Percentiles rank a stretch among this genome's conserved stretches.
phyloP scores from a whole-genome alignment of 192 early-diverging fungal genomes.

The Entomortierella beljakovae region DNA sequence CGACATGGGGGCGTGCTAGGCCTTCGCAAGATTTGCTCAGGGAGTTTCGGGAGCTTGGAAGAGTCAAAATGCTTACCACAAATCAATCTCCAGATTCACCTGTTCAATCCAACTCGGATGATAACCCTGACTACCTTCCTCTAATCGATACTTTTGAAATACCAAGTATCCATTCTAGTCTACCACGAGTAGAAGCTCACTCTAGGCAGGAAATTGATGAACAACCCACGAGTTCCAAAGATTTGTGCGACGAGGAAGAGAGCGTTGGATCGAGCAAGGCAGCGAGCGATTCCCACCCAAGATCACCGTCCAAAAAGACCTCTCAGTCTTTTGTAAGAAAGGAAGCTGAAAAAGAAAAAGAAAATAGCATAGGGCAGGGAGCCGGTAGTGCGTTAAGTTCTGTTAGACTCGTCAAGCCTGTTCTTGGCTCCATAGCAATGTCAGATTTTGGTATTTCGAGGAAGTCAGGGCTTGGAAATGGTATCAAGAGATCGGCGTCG shows the following conservation, averaged over 20 bases:
- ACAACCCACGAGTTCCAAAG: neutral
- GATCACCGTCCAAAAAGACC: slow-evolving; percentile 11
- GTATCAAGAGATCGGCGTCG: slow-evolving; percentile 25
- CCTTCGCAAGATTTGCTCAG: slow-evolving; percentile 38
- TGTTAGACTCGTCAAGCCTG: slow-evolving; percentile 8
- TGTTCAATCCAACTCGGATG: slow-evolving; percentile 11
- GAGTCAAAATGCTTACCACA: slow-evolving; percentile 29
- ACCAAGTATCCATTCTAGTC: neutral
- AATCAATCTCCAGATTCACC: slow-evolving; percentile 2
- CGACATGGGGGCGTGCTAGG: slow-evolving; percentile 35
- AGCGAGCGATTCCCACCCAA: neutral
- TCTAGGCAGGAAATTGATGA: neutral
- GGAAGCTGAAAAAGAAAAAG: slow-evolving; percentile 21
- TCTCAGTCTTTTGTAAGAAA: slow-evolving; percentile 8
- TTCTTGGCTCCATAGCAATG: neutral
- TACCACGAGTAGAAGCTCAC: neutral
- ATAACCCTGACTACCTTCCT: neutral
- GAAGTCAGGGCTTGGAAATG: neutral
- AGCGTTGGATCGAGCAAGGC: neutral
- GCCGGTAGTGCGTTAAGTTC: neutral
- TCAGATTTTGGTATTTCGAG: slow-evolving; percentile 7
- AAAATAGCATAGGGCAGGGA: slow-evolving; percentile 7
- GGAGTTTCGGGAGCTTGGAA: slow-evolving; percentile 47
- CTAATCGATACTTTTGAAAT: neutral
- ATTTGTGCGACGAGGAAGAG: neutral